phyloP scores from a whole-genome alignment of 345 rosid genomes.

The Capsella bursapastoris region DNA sequence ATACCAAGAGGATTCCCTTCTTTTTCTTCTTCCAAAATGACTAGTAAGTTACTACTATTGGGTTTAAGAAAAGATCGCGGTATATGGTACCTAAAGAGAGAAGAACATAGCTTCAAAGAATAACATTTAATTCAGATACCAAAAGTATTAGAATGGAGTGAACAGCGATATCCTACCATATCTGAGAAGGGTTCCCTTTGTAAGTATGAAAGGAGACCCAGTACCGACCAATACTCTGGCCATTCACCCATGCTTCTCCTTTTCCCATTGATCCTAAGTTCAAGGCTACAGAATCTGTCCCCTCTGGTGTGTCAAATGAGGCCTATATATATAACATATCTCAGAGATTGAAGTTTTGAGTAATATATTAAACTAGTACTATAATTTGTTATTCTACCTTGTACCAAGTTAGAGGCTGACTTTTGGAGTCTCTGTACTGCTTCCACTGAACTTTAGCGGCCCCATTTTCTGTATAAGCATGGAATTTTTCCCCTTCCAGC shows the following conservation, averaged over 20 bases:
- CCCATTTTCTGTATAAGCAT: conserved; percentile 53
- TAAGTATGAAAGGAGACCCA: conserved; percentile 68
- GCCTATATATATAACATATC: conserved; percentile 46
- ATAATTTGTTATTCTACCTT: conserved; percentile 54
- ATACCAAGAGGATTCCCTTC: conserved; percentile 57
- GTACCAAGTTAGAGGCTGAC: conserved; percentile 70
- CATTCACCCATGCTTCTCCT: conserved; percentile 86
- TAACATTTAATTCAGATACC: neutral
- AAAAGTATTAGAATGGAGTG: conserved; percentile 7
- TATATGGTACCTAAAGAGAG: conserved; percentile 53
- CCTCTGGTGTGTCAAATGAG: conserved; percentile 61
- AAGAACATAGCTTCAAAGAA: conserved; percentile 23
- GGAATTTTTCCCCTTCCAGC: conserved; percentile 60
- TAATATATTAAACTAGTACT: conserved; percentile 12
- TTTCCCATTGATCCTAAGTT: conserved; percentile 79
- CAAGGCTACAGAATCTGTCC: conserved; percentile 62
- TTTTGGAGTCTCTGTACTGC: conserved; percentile 47
- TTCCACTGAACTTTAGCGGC: conserved; percentile 58
- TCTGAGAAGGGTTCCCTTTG: conserved; percentile 68
- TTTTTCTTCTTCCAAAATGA: conserved; percentile 62
- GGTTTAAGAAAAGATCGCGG: conserved; percentile 63
- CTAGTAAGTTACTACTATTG: conserved; percentile 47
- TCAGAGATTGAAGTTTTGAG: conserved; percentile 21
- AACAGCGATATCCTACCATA: conserved; percentile 50
- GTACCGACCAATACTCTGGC: conserved; percentile 78